Conservation (phyloP, 2,329 filamentous ascomycete species). For the Aspergillaceae sp. region DNA sequence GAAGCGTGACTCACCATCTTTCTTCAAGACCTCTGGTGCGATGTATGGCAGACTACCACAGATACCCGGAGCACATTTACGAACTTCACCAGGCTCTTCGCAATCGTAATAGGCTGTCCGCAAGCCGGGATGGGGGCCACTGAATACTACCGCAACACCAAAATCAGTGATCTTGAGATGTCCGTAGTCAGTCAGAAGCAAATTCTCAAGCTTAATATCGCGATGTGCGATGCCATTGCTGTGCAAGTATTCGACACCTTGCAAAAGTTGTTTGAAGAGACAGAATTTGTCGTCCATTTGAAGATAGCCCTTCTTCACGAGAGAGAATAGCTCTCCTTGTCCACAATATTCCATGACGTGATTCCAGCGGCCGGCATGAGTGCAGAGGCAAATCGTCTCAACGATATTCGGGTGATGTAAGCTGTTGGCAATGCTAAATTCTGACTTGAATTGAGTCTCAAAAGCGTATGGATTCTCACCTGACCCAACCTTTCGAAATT, state of each 20-base stretch:
- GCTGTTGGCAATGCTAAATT: conserved; percentile 80
- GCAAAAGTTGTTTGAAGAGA: conserved; percentile 81
- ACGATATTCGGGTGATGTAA: conserved; percentile 82
- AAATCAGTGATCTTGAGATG: conserved; percentile 89
- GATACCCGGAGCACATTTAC: conserved; percentile 67
- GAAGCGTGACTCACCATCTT: conserved; percentile 43
- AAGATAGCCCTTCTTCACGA: conserved; percentile 66
- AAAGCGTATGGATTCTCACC: conserved; percentile 67
- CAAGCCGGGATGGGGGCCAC: conserved; percentile 69
- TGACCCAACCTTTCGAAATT: conserved; percentile 66
- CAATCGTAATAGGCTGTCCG: conserved; percentile 65
- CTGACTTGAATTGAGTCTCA: conserved; percentile 81
- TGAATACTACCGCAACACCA: conserved; percentile 79
- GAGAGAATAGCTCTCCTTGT: conserved; percentile 67
- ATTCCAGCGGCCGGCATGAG: conserved; percentile 67
- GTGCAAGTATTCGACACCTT: conserved; percentile 75
- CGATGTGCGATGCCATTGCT: conserved; percentile 78
- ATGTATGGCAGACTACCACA: conserved; percentile 83
- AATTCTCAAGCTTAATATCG: conserved; percentile 83
- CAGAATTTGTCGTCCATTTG: conserved; percentile 63
- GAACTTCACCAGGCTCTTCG: conserved; percentile 62
- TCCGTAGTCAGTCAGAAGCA: conserved; percentile 68
- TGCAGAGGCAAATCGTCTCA: conserved; percentile 67
- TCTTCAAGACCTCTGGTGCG: conserved; percentile 71
- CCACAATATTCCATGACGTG: conserved; percentile 91